Evolutionary conservation across 768 basidiomycete species (phyloP).

Genomic region (Russula olivacea): DNA sequence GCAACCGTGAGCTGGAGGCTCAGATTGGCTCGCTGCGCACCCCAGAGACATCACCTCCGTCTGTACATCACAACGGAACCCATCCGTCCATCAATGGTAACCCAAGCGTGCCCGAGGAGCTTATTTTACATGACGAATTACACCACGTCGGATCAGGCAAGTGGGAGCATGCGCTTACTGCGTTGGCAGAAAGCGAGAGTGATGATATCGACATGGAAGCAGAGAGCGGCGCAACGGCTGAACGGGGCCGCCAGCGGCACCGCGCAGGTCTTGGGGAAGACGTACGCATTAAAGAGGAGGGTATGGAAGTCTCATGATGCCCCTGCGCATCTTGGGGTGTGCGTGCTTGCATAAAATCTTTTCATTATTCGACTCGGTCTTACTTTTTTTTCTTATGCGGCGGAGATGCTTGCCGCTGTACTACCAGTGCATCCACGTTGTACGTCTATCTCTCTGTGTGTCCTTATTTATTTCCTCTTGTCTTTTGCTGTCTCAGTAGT

Average conservation of each 20-base stretch:
- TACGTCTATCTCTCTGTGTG: conserved; percentile 6
- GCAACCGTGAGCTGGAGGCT: conserved; percentile 74
- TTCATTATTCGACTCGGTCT: neutral
- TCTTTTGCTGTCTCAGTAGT: conserved; percentile 19
- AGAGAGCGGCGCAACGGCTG: neutral
- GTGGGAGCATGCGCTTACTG: conserved; percentile 16
- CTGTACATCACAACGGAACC: conserved; percentile 2
- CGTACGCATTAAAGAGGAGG: conserved; percentile 22
- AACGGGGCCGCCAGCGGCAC: conserved; percentile 22
- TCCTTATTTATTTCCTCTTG: conserved; percentile 12
- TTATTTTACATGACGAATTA: conserved; percentile 20
- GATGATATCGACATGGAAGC: conserved; percentile 22
- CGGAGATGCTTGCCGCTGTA: conserved; percentile 4
- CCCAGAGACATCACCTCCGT: neutral
- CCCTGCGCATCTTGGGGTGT: neutral
- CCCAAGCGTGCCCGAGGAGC: conserved; percentile 3
- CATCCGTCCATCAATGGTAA: conserved; percentile 12
- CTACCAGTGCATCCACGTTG: conserved; percentile 1
- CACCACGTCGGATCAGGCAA: conserved; percentile 16
- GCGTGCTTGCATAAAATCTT: neutral
- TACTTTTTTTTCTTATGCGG: neutral
- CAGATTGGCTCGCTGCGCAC: conserved; percentile 39
- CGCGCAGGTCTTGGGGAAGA: conserved; percentile 14
- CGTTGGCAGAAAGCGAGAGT: conserved; percentile 22
- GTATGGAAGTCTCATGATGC: conserved; percentile 24